phyloP scores from a whole-genome alignment of 1,139 yeast genomes.

The Geotrichum reessii region DNA sequence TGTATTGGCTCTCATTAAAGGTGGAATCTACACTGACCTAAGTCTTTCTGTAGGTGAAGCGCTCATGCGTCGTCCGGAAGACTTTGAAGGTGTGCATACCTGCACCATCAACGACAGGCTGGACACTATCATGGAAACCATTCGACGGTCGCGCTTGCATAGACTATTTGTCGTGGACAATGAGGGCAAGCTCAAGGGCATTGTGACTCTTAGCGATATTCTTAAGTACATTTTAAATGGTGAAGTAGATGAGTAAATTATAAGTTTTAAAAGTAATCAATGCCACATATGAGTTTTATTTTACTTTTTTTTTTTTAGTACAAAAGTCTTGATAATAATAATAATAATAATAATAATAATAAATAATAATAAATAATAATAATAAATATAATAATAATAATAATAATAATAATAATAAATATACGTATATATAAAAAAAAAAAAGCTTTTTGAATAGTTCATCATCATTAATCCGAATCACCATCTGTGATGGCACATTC shows the following conservation, averaged over 20 bases:
- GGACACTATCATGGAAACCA: slow-evolving; percentile 89
- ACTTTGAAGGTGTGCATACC: slow-evolving; percentile 96
- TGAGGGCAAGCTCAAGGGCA: slow-evolving; percentile 69
- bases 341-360: background rate
- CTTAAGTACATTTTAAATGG: slow-evolving; percentile 74
- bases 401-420: background rate
- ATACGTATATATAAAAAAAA: background rate
- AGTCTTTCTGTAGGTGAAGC: slow-evolving; percentile 95
- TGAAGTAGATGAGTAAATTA: slow-evolving; percentile 32
- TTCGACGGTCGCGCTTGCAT: slow-evolving; percentile 84
- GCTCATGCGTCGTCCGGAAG: slow-evolving; percentile 86
- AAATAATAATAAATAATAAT: background rate
- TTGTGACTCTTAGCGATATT: slow-evolving; percentile 87
- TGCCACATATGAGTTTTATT: background rate
- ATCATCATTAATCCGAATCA: slow-evolving; percentile 7
- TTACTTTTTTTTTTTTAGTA: background rate
- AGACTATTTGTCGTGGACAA: slow-evolving; percentile 89
- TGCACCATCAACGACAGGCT: slow-evolving; percentile 85
- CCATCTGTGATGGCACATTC: slow-evolving; percentile 17
- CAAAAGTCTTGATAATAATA: background rate
- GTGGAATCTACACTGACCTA: slow-evolving; percentile 88
- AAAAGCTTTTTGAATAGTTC: background rate
- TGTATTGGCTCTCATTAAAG: slow-evolving; percentile 84
- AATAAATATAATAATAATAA: background rate
- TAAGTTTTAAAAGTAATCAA: background rate